Percentiles rank a stretch among this genome's conserved stretches.
phyloP scores from a whole-genome alignment of 768 basidiomycete species.

The Pleurotus giganteus region DNA sequence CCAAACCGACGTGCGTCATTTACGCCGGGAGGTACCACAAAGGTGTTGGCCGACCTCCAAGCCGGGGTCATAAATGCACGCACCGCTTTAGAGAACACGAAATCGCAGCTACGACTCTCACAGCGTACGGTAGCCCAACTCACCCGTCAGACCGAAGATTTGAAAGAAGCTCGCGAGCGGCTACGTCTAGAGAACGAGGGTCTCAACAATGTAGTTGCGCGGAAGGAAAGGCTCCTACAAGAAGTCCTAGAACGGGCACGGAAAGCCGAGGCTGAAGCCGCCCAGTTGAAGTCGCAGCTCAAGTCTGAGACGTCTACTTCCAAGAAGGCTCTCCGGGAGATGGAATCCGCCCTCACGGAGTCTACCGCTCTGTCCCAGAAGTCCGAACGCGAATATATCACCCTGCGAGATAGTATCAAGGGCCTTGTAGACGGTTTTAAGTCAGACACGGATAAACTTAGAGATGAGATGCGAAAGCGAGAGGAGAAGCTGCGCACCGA shows the following conservation, averaged over 20 bases:
- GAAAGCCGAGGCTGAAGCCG: conserved; percentile 79
- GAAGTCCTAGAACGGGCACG: conserved; percentile 86
- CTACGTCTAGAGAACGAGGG: conserved; percentile 84
- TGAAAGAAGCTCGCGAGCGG: conserved; percentile 85
- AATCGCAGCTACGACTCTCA: conserved; percentile 74
- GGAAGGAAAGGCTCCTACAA: conserved; percentile 84
- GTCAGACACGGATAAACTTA: conserved; percentile 65
- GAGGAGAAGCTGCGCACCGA: conserved; percentile 71
- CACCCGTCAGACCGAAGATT: conserved; percentile 82
- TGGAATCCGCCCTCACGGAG: conserved; percentile 73
- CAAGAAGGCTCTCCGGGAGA: conserved; percentile 77
- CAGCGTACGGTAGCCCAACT: conserved; percentile 83
- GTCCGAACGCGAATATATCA: conserved; percentile 80
- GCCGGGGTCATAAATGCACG: conserved; percentile 77
- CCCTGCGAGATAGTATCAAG: conserved; percentile 74
- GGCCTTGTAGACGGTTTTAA: conserved; percentile 73
- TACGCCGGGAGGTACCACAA: conserved; percentile 79
- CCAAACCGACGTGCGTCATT: conserved; percentile 55
- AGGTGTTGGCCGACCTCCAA: conserved; percentile 85
- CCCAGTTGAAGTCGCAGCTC: conserved; percentile 64
- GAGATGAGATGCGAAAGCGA: conserved; percentile 70
- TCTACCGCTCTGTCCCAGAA: conserved; percentile 77
- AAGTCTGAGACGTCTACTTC: conserved; percentile 70
- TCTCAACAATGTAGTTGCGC: conserved; percentile 81
- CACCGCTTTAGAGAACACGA: conserved; percentile 84